Evolutionary conservation across 1,284 basidiomycete genomes (phyloP).

Genomic region (Irpex lacteus): DNA sequence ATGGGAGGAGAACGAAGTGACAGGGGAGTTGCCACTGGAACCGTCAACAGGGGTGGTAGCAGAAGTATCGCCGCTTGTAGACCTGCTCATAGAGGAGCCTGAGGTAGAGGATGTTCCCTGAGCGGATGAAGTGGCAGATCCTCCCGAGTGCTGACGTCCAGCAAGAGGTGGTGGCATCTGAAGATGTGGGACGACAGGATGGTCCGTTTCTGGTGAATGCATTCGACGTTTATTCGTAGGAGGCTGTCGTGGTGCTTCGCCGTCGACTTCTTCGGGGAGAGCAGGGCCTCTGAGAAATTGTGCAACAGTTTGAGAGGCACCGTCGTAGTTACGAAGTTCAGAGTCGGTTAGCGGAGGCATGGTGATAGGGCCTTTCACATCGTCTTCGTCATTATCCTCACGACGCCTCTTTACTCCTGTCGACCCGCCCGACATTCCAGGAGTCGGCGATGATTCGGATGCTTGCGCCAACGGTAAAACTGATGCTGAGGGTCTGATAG

Average conservation of each 20-base stretch:
- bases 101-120: slow-evolving; percentile 5
- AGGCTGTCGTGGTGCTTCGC: slow-evolving; percentile 30
- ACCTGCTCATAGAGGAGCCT: slow-evolving; percentile 1
- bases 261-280: slow-evolving; percentile 25
- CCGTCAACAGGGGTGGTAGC: slow-evolving; percentile 8
- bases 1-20: neutral
- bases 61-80: slow-evolving; percentile 9
- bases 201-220: slow-evolving; percentile 24
- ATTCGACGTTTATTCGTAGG: slow-evolving; percentile 45
- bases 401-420: slow-evolving; percentile 45
- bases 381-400: slow-evolving; percentile 37
- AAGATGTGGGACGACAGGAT: slow-evolving; percentile 12
- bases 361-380: slow-evolving; percentile 8
- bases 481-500: slow-evolving; percentile 8
- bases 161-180: slow-evolving; percentile 8
- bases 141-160: slow-evolving; percentile 17
- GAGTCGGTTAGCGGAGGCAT: slow-evolving; percentile 10
- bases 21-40: neutral
- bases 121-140: slow-evolving; percentile 13
- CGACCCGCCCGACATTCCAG: neutral
- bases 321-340: slow-evolving; percentile 41
- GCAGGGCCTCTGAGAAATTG: slow-evolving; percentile 50
- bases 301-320: slow-evolving; percentile 52
- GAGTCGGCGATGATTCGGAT: too few species aligned
- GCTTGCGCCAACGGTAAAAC: neutral